phyloP scores from a whole-genome alignment of 805 yeast genomes.

The Nakazawaea siamensis region DNA sequence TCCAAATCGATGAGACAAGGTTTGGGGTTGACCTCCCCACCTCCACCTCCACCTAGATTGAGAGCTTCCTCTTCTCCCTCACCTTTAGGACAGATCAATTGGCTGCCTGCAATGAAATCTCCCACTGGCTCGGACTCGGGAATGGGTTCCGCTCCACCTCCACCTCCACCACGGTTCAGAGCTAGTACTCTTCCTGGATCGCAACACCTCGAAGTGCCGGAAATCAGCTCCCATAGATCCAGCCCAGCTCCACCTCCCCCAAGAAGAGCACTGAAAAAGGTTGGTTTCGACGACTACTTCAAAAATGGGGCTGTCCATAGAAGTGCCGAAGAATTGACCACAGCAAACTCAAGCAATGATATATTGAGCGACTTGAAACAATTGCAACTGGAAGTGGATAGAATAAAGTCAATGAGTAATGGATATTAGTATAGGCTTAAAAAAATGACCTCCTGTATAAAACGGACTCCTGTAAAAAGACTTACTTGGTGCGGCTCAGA shows the following conservation, averaged over 20 bases:
- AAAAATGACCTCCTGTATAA: no score
- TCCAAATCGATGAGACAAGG: constrained; percentile 34
- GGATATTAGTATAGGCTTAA: no score
- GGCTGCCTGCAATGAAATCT: constrained; percentile 1
- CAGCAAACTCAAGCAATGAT: constrained; percentile 19
- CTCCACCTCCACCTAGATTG: constrained; percentile 7
- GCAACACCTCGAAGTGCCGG: constrained; percentile 29
- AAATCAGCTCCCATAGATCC: constrained; percentile 9
- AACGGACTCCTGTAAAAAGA: no score
- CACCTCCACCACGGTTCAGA: constrained; percentile 12
- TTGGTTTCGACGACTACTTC: constrained; percentile 11
- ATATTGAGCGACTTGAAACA: constrained; percentile 59
- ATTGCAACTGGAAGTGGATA: constrained; percentile 63
- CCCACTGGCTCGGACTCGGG: not conserved
- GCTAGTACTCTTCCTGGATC: constrained; percentile 18
- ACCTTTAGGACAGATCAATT: not conserved
- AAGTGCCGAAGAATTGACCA: not conserved
- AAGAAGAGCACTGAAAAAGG: constrained; percentile 15
- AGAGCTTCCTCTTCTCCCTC: constrained; percentile 7
- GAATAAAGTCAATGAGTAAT: constrained; percentile 33
- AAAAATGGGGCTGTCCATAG: constrained; percentile 8
- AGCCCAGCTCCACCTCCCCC: constrained; percentile 20
- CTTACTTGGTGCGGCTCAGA: no score
- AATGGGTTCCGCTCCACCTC: constrained; percentile 12
- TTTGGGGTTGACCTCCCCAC: constrained; percentile 8